Evolutionary conservation across 805 yeast genomes (phyloP).

Genomic region (Candida boleticola): DNA sequence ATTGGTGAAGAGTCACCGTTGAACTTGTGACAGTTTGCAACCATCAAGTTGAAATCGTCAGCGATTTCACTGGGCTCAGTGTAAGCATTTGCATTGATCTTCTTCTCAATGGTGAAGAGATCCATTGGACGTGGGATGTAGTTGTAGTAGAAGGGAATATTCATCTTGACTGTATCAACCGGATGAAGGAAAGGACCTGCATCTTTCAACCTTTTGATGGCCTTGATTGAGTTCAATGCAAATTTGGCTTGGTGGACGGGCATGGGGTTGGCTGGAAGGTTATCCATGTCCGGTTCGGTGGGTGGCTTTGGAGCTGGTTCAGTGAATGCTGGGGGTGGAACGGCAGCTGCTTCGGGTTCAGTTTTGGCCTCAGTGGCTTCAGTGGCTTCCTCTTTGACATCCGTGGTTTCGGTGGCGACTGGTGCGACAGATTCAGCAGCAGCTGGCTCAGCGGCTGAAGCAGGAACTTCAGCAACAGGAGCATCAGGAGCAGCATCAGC

Average conservation of each 20-base stretch:
- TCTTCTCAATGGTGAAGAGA: conserved; percentile 83
- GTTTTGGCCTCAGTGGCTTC: conserved; percentile 1
- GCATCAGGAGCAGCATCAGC: conserved; percentile 7
- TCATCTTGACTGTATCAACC: conserved; percentile 83
- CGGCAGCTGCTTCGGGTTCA: conserved; percentile 5
- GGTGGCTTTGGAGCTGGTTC: conserved; percentile 77
- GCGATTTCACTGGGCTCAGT: conserved; percentile 64
- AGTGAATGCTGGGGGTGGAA: conserved; percentile 12
- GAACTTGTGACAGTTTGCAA: conserved; percentile 74
- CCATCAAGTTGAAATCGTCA: conserved; percentile 82
- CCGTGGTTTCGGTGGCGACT: too few relatives aligned
- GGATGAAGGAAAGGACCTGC: conserved; percentile 88
- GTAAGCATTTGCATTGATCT: conserved; percentile 68
- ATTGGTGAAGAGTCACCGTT: conserved; percentile 84
- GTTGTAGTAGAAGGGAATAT: conserved; percentile 88
- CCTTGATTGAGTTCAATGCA: conserved; percentile 74
- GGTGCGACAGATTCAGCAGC: background rate
- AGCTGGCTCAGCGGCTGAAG: background rate
- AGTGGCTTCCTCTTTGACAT: conserved; percentile 3
- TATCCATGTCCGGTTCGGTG: conserved; percentile 68
- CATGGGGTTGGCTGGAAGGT: conserved; percentile 63
- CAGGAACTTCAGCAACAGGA: conserved; percentile 6
- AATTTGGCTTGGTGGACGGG: conserved; percentile 84
- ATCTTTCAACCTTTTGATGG: conserved; percentile 86
- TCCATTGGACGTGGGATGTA: conserved; percentile 90